Conservation (phyloP, 2,329 filamentous ascomycete species). For the Colletotrichum musicola region DNA sequence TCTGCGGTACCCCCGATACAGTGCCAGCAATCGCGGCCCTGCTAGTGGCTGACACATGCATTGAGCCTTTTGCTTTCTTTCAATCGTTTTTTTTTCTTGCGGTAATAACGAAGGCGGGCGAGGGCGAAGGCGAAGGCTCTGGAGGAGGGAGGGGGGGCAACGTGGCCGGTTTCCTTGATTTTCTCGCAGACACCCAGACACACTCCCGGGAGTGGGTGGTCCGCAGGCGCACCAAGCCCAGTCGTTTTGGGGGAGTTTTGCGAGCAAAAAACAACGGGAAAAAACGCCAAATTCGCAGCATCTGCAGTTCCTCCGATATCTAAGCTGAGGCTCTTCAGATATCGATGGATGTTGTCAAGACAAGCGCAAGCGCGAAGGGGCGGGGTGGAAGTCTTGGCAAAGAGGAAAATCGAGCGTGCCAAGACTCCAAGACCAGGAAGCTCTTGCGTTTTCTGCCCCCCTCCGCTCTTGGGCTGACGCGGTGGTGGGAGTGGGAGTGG, state of each 20-base stretch:
- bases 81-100: conserved; percentile 11
- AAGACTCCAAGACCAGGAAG: conserved; percentile 37
- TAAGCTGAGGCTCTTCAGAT: conserved; percentile 29
- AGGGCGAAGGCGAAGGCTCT: conserved; percentile 10
- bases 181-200: conserved; percentile 23
- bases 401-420: conserved; percentile 36
- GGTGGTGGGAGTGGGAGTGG: conserved; percentile 34
- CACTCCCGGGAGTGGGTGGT: conserved; percentile 19
- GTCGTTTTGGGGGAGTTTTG: conserved; percentile 18
- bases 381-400: conserved; percentile 40
- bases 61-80: conserved; percentile 23
- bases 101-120: conserved; percentile 31
- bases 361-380: conserved; percentile 39
- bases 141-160: conserved; percentile 6
- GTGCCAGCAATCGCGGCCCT: background rate
- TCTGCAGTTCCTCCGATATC: conserved; percentile 16
- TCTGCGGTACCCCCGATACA: conserved; percentile 3
- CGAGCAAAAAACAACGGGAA: conserved; percentile 28
- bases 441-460: conserved; percentile 34
- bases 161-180: conserved; percentile 36
- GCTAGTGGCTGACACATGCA: conserved; percentile 35
- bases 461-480: conserved; percentile 35
- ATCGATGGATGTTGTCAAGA: conserved; percentile 40
- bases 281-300: conserved; percentile 30
- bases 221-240: conserved; percentile 2